Percentiles rank a stretch among this genome's conserved stretches.
Evolutionary conservation across 2,329 filamentous ascomycete species (phyloP).

Genomic region (Parascedosporium putredinis): DNA sequence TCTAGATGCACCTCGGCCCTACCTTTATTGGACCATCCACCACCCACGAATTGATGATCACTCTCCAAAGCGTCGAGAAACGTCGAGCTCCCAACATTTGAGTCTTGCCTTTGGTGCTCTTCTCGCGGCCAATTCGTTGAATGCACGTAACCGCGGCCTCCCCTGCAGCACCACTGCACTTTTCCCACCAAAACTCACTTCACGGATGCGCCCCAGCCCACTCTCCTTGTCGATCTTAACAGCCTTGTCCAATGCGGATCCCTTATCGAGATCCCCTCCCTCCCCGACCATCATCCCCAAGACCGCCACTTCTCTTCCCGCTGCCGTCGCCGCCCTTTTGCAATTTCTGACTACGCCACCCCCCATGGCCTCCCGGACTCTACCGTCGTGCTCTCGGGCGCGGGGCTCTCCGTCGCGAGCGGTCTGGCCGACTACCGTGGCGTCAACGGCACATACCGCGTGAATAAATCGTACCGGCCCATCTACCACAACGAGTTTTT

Average conservation of each 20-base stretch:
- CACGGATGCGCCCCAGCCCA: too few species aligned
- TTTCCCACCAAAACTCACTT: too few species aligned
- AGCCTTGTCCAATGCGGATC: conserved; percentile 55
- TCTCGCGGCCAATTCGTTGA: too few species aligned
- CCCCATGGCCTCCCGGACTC: conserved; percentile 30
- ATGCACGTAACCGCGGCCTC: too few species aligned
- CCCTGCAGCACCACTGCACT: too few species aligned
- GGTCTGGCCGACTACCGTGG: conserved; percentile 91
- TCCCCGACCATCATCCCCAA: conserved; percentile 64
- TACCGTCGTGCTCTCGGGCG: conserved; percentile 57
- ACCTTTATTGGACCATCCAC: too few species aligned
- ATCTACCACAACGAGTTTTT: conserved; percentile 92
- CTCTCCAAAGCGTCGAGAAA: too few species aligned
- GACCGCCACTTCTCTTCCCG: conserved; percentile 56
- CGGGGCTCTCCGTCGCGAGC: conserved; percentile 86
- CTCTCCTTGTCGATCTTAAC: background rate
- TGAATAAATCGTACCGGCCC: conserved; percentile 82
- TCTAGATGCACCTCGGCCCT: too few species aligned
- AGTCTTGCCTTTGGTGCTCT: too few species aligned
- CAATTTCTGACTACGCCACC: conserved; percentile 61
- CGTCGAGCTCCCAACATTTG: too few species aligned
- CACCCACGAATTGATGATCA: too few species aligned
- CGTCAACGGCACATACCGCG: conserved; percentile 77
- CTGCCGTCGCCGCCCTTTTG: conserved; percentile 66
- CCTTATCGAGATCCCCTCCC: conserved; percentile 81